Evolutionary conservation across 371 early-diverging fungal genomes (phyloP).

Genomic region (Umbelopsis sp.): DNA sequence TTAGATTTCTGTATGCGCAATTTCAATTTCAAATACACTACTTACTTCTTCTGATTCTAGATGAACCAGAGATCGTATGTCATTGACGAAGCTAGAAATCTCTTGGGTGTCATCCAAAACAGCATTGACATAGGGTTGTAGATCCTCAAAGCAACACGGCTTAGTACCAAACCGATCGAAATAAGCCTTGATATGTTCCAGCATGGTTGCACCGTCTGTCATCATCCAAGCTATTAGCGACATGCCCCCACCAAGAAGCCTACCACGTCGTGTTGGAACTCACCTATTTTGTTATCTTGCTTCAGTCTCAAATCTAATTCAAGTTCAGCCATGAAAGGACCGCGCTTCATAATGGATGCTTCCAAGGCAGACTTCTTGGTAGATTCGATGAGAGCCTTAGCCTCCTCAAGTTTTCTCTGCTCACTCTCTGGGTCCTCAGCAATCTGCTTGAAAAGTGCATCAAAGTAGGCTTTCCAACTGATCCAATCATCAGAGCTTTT

Average conservation of each 20-base stretch:
- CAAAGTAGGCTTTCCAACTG: slow-evolving; percentile 65
- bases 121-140: slow-evolving; percentile 60
- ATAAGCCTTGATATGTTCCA: slow-evolving; percentile 60
- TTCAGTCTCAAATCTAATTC: slow-evolving; percentile 58
- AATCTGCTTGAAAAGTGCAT: slow-evolving; percentile 49
- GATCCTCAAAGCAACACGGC: slow-evolving; percentile 79
- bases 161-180: slow-evolving; percentile 70
- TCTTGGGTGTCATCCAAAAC: slow-evolving; percentile 31
- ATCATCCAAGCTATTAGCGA: neutral
- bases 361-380: slow-evolving; percentile 39
- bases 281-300: slow-evolving; percentile 25
- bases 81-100: slow-evolving; percentile 39
- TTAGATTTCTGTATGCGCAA: too few species aligned
- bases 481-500: slow-evolving; percentile 73
- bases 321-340: slow-evolving; percentile 77
- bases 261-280: neutral
- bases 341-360: slow-evolving; percentile 58
- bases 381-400: slow-evolving; percentile 41
- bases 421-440: slow-evolving; percentile 22
- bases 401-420: slow-evolving; percentile 34
- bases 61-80: slow-evolving; percentile 37
- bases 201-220: slow-evolving; percentile 36
- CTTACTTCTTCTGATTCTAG: slow-evolving; percentile 40
- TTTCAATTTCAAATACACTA: neutral
- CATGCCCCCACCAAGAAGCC: too few species aligned